Base-by-base conservation (phyloP, 169 alveolate species). In the Eimeria sp. region DNA sequence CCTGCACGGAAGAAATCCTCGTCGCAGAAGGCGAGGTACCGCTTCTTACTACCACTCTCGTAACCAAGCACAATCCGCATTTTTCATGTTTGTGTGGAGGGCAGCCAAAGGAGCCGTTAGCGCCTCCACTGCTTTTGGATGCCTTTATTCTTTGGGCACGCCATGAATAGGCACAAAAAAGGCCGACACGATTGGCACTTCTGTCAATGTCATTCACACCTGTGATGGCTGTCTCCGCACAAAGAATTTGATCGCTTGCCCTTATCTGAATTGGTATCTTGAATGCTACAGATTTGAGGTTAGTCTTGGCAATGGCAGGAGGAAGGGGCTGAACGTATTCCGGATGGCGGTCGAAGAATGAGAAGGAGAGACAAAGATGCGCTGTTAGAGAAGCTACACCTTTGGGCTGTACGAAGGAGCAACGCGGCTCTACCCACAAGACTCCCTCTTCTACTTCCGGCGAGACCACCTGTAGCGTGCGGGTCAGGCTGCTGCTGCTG, bases 161-260 rank as follows among this genome's bases (percentile, higher is more conserved):
- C 16, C 83, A 51, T 47, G 45, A 4, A 22, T 18, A 45, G n/a
- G 88, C 88, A 57, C 16, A 51, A 54, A 11, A 61, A 13, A 30
- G 54, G 91, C 91, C 57, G 54, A 83, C 58, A 54, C 57, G 75
- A 6, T 30, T 51, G 27, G 91, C 67, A 45, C 22, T 22, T 43
- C 61, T 89, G 76, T n/a, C 49, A n/a, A 22, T 91, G n/a, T 25
- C 70, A 47, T 78, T 63, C 88, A 78, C 78, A 93, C 96, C 96
- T 61, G 96, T 93, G 43, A 93, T 73, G 75, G 89, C 89, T 27
- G 96, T 93, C 72, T 93, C 94, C 40, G 80, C 96, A 11, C 94
- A 88, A 43, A 93, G 94, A 27, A 83, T 82, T 83, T 83, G 96
- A 30, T 93, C 96, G 54, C 94, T 57, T 57, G 88, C 96, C 65